These are phyloP conservation scores for Lasiodiplodia sp. DNA, from an alignment of 2,329 filamentous ascomycete species.

Conservation along the genomic window DNA sequence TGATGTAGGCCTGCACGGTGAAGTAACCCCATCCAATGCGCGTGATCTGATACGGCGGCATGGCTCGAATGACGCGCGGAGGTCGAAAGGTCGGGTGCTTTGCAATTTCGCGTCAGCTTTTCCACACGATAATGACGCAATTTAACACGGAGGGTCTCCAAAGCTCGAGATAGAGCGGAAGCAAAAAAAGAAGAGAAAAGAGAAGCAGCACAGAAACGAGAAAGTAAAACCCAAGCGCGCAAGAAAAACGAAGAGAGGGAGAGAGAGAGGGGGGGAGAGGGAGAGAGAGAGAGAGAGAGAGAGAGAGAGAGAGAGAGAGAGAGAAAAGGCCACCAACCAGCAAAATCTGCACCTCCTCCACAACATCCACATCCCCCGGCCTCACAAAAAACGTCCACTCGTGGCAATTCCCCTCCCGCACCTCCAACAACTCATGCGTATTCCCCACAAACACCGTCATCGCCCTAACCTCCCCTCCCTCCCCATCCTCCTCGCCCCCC, in stretches of 20 bases:
- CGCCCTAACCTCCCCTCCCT: conserved; percentile 43
- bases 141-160: background rate
- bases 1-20: conserved; percentile 47
- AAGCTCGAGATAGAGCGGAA: background rate
- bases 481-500: conserved; percentile 36
- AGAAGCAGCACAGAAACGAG: background rate
- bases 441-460: conserved; percentile 56
- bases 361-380: conserved; percentile 52
- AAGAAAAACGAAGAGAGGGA: too few relatives aligned
- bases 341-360: conserved; percentile 53
- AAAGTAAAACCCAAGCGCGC: background rate
- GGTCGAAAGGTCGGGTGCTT: conserved; percentile 54
- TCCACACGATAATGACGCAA: background rate
- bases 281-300: background rate
- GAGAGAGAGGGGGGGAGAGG: too few relatives aligned
- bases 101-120: background rate
- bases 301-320: background rate
- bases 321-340: conserved; percentile 33
- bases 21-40: conserved; percentile 55
- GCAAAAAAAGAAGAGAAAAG: background rate
- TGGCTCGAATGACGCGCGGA: conserved; percentile 42
- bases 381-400: conserved; percentile 57
- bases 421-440: conserved; percentile 43
- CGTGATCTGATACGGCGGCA: conserved; percentile 50
- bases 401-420: conserved; percentile 46